Conservation (phyloP, 2,329 filamentous ascomycete genomes). For the Penicillium italicum region DNA sequence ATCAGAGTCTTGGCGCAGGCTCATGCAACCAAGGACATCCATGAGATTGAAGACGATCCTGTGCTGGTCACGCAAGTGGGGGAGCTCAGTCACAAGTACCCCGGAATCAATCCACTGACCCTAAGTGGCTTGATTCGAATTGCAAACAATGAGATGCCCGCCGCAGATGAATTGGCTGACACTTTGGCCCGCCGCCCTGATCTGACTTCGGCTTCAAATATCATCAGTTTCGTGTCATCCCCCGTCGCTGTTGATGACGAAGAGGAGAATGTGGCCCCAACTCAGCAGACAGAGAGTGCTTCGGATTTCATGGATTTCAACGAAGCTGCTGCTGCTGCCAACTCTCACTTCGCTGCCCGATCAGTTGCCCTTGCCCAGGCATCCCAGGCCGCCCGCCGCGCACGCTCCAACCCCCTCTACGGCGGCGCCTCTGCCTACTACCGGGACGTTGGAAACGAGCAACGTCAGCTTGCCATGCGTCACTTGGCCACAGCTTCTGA, state of each 20-base stretch:
- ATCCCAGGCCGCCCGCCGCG: constrained; percentile 55
- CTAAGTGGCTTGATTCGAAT: constrained; percentile 55
- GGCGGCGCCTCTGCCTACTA: constrained; percentile 75
- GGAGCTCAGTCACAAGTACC: constrained; percentile 55
- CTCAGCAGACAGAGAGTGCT: neutral
- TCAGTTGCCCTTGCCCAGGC: constrained; percentile 56
- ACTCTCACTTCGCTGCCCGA: constrained; percentile 47
- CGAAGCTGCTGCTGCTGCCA: constrained; percentile 38
- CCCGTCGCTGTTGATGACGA: constrained; percentile 26
- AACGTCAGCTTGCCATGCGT: constrained; percentile 54
- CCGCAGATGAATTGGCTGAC: constrained; percentile 59
- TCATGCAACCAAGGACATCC: constrained; percentile 41
- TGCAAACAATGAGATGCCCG: constrained; percentile 54
- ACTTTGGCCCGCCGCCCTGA: constrained; percentile 46
- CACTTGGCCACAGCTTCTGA: constrained; percentile 68
- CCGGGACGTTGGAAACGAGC: constrained; percentile 64
- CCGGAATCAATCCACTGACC: constrained; percentile 47
- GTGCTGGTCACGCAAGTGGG: constrained; percentile 49
- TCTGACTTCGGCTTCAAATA: constrained; percentile 31
- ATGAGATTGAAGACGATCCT: constrained; percentile 39
- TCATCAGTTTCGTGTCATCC: constrained; percentile 44
- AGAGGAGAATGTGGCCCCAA: constrained; percentile 2
- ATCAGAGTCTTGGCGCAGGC: constrained; percentile 53
- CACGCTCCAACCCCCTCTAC: constrained; percentile 69
- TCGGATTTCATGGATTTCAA: constrained; percentile 20